These are phyloP conservation scores for Murraya koenigii DNA, from an alignment of 345 rosid species.

Conservation along the genomic window DNA sequence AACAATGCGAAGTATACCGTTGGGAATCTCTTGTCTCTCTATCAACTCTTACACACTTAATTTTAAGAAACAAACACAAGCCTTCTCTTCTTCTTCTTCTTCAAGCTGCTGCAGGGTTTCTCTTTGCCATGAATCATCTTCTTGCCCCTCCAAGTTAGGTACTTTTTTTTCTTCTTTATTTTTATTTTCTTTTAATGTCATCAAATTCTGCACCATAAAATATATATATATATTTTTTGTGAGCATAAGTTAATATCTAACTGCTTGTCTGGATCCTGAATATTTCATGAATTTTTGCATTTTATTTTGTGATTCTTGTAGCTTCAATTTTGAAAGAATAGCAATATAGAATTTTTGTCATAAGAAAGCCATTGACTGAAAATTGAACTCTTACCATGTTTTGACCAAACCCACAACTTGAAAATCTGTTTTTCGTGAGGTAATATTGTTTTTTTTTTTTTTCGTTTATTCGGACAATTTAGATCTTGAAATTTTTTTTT, in stretches of 20 bases:
- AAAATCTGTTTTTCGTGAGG: not conserved
- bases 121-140: conserved; percentile 15
- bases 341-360: not conserved
- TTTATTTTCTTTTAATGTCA: not conserved
- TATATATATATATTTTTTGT: not conserved
- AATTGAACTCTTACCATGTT: not conserved
- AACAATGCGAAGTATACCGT: conserved; percentile 69
- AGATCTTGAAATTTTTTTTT: not conserved
- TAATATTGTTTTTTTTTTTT: not conserved
- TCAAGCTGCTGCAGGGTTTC: conserved; percentile 27
- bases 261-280: not conserved
- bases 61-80: conserved; percentile 30
- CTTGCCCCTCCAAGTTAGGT: conserved; percentile 49
- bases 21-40: conserved; percentile 49
- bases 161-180: not conserved
- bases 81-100: conserved; percentile 28
- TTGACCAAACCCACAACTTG: not conserved
- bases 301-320: not conserved
- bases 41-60: conserved; percentile 22
- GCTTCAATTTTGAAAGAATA: not conserved
- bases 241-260: not conserved
- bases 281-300: not conserved
- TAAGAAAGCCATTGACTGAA: not conserved
- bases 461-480: not conserved
- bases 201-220: not conserved